Percentiles rank a stretch among this genome's conserved stretches.
These are phyloP conservation scores for Ramaria rubella DNA, from an alignment of 768 basidiomycete genomes.

Conservation along the genomic window DNA sequence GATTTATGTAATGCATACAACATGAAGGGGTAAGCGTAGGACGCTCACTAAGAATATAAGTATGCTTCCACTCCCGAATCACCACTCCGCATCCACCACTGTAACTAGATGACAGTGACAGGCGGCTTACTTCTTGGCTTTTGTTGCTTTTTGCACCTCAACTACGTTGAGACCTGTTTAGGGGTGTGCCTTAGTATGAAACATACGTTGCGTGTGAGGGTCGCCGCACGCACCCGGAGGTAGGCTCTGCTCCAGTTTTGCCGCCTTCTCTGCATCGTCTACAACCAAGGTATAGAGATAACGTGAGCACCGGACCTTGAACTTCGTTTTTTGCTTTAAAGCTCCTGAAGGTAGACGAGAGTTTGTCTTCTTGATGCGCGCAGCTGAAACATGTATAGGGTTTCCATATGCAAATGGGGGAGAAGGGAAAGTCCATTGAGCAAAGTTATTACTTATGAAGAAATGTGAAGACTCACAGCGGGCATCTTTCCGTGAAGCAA, in stretches of 20 bases:
- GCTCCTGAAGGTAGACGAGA: conserved; percentile 52
- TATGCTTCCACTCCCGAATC: not conserved
- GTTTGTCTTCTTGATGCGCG: conserved; percentile 93
- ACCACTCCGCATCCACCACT: not conserved
- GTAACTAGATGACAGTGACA: not conserved
- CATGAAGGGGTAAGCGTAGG: not conserved
- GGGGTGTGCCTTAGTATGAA: not conserved
- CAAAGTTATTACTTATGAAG: not conserved
- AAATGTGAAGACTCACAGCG: conserved; percentile 55
- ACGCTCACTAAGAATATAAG: not conserved
- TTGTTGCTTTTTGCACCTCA: conserved; percentile 61
- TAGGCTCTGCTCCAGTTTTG: conserved; percentile 91
- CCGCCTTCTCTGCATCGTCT: conserved; percentile 96
- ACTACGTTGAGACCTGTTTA: conserved; percentile 60
- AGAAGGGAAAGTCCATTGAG: conserved; percentile 12
- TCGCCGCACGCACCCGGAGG: conserved; percentile 74
- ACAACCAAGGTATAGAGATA: conserved; percentile 96
- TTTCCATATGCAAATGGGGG: not conserved
- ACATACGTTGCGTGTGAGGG: not conserved
- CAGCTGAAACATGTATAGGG: conserved; percentile 48
- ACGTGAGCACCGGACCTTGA: conserved; percentile 96
- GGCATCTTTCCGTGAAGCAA: conserved; percentile 96
- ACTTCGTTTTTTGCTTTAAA: conserved; percentile 79
- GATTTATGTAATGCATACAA: not conserved
- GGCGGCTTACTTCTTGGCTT: conserved; percentile 59